phyloP scores from a whole-genome alignment of 192 early-diverging fungal species.

The Anaeromyces robustus region DNA sequence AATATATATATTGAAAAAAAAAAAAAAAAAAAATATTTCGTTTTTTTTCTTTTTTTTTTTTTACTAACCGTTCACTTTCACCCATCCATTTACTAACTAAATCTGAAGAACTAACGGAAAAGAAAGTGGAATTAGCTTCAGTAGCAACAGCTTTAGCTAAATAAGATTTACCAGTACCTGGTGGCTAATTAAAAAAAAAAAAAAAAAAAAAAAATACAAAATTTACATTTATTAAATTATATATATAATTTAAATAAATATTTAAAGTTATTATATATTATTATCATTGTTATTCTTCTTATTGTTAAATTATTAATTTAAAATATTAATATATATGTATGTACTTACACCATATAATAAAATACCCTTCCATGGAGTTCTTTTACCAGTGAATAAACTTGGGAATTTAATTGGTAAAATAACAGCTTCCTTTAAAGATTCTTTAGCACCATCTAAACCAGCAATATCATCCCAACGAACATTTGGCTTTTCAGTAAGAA shows the following conservation, averaged over 20 bases:
- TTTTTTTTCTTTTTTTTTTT: too few species aligned
- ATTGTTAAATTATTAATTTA: too few species aligned
- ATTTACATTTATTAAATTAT: not conserved
- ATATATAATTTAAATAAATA: too few species aligned
- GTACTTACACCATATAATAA: conserved; percentile 67
- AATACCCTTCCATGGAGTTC: conserved; percentile 93
- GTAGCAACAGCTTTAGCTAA: conserved; percentile 96
- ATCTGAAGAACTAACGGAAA: conserved; percentile 92
- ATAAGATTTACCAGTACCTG: conserved; percentile 94
- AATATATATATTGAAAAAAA: too few species aligned
- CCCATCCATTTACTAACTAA: conserved; percentile 99
- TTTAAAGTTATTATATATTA: too few species aligned
- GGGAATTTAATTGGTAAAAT: conserved; percentile 97
- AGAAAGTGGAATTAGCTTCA: conserved; percentile 90
- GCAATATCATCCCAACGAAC: conserved; percentile 95
- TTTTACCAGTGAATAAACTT: conserved; percentile 86
- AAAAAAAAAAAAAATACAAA: too few species aligned
- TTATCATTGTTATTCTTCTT: not conserved
- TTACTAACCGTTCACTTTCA: conserved; percentile 69
- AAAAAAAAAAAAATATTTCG: too few species aligned
- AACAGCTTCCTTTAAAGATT: conserved; percentile 94
- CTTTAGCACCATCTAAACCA: conserved; percentile 87
- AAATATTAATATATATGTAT: too few species aligned
- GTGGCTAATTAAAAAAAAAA: conserved; percentile 29
- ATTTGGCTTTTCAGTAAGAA: conserved; percentile 91